phyloP scores from a whole-genome alignment of 2,329 filamentous ascomycete species.

The Penicillium sclerotiorum region DNA sequence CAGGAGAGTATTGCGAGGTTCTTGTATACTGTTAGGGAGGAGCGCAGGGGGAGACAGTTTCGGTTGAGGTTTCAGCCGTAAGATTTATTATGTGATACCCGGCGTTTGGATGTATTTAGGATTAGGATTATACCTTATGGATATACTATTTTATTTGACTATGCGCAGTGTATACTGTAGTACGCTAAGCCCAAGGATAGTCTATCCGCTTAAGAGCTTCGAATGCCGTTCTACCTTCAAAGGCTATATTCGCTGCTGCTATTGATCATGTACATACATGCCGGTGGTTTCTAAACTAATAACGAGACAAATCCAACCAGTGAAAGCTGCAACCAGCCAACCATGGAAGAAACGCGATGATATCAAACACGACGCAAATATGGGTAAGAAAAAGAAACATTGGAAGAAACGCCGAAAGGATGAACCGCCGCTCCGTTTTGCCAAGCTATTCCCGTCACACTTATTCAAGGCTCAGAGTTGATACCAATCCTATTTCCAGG shows the following conservation, averaged over 20 bases:
- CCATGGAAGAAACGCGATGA: neutral
- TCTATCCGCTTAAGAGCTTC: no score
- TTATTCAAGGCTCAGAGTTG: neutral
- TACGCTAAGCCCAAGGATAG: neutral
- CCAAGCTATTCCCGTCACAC: neutral
- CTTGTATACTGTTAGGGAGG: constrained; percentile 52
- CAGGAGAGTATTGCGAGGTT: constrained; percentile 52
- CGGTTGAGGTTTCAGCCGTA: constrained; percentile 47
- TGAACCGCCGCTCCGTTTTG: constrained; percentile 10
- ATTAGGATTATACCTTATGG: no score
- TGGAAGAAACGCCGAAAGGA: constrained; percentile 24
- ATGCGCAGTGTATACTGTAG: no score
- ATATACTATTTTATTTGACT: no score
- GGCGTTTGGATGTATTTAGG: no score
- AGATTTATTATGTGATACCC: no score
- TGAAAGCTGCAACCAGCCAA: neutral
- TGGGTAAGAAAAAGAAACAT: constrained; percentile 1
- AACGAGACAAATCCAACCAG: constrained; percentile 3
- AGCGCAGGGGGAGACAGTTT: constrained; percentile 45
- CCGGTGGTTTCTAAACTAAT: constrained; percentile 3
- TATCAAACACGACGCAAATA: neutral
- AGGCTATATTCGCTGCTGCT: constrained; percentile 4
- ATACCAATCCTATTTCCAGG: constrained; percentile 60
- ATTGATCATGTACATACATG: constrained; percentile 15
- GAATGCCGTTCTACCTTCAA: neutral